Evolutionary conservation across 805 yeast genomes (phyloP).

Genomic region (Jamesozyma hellenica): DNA sequence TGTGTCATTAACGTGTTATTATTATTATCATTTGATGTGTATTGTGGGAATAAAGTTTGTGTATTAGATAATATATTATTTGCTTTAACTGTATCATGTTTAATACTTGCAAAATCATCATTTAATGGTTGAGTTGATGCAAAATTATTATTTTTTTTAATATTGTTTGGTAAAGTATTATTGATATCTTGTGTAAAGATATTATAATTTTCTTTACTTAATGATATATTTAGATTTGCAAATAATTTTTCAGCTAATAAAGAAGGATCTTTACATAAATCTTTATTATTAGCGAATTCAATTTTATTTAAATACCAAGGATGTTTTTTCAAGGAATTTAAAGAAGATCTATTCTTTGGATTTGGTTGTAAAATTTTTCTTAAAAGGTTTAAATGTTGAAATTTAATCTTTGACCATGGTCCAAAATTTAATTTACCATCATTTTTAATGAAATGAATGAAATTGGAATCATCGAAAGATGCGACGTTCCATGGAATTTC

Average conservation of each 20-base stretch:
- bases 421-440: slow-evolving; percentile 38
- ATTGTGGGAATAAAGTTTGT: slow-evolving; percentile 14
- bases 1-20: slow-evolving; percentile 3
- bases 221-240: slow-evolving; percentile 41
- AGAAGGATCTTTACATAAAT: slow-evolving; percentile 45
- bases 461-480: slow-evolving; percentile 40
- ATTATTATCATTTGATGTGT: not conserved
- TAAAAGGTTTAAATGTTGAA: slow-evolving; percentile 40
- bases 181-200: slow-evolving; percentile 6
- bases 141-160: not conserved
- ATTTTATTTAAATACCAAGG: slow-evolving; percentile 46
- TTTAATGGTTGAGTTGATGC: slow-evolving; percentile 39
- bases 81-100: slow-evolving; percentile 11
- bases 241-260: slow-evolving; percentile 42
- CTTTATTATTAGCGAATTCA: slow-evolving; percentile 36
- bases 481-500: slow-evolving; percentile 70
- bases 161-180: not conserved
- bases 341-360: slow-evolving; percentile 35
- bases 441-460: slow-evolving; percentile 31
- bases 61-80: slow-evolving; percentile 9
- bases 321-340: slow-evolving; percentile 37
- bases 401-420: slow-evolving; percentile 49
- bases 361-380: slow-evolving; percentile 43
- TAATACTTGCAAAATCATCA: slow-evolving; percentile 33
- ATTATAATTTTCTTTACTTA: slow-evolving; percentile 39